phyloP scores from a whole-genome alignment of 768 basidiomycete species.

The Chalciporus piperatus region DNA sequence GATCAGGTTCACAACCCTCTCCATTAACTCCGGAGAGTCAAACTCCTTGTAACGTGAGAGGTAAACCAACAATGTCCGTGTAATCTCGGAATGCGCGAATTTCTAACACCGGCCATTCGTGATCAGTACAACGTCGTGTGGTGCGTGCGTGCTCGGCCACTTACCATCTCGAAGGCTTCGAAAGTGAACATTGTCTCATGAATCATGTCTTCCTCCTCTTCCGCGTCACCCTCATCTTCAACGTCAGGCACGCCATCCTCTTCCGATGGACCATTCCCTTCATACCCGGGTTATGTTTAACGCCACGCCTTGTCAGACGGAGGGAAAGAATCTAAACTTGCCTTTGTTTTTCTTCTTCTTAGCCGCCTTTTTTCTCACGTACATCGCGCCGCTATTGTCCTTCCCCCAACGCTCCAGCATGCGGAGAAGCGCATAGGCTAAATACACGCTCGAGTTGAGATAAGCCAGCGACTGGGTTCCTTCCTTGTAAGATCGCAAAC shows the following conservation, averaged over 20 bases:
- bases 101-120: slow-evolving; percentile 49
- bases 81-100: slow-evolving; percentile 86
- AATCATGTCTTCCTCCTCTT: slow-evolving; percentile 60
- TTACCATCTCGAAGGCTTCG: slow-evolving; percentile 84
- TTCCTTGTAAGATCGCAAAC: slow-evolving; percentile 73
- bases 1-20: slow-evolving; percentile 82
- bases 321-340: slow-evolving; percentile 36
- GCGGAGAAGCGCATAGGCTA: slow-evolving; percentile 80
- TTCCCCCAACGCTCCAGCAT: slow-evolving; percentile 91
- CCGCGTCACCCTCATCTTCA: slow-evolving; percentile 59
- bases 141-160: slow-evolving; percentile 25
- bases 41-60: slow-evolving; percentile 85
- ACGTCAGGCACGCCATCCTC: slow-evolving; percentile 68
- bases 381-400: slow-evolving; percentile 60
- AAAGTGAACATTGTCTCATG: slow-evolving; percentile 90
- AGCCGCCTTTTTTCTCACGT: slow-evolving; percentile 63
- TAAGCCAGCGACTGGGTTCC: slow-evolving; percentile 78
- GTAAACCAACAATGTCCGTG: slow-evolving; percentile 79
- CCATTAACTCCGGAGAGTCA: slow-evolving; percentile 72
- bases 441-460: slow-evolving; percentile 80
- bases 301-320: slow-evolving; percentile 10
- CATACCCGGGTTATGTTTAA: slow-evolving; percentile 8
- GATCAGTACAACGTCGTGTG: slow-evolving; percentile 16
- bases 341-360: slow-evolving; percentile 51
- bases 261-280: slow-evolving; percentile 41